Evolutionary conservation across 768 basidiomycete species (phyloP), one percentile per base, ranked within the genome.

Genomic region (Tulasnella sp.): DNA sequence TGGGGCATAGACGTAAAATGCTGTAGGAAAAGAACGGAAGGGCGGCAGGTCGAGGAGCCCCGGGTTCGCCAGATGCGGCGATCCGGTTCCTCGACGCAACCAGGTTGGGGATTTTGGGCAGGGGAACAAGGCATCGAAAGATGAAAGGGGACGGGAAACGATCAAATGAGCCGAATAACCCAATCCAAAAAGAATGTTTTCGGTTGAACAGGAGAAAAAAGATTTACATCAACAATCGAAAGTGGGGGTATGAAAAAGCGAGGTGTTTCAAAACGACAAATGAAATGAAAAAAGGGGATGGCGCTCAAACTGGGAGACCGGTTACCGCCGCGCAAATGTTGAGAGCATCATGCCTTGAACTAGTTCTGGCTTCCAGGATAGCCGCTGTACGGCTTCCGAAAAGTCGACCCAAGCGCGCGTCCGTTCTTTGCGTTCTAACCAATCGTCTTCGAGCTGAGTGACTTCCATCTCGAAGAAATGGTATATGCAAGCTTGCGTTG

Each of bases 391-490:
- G 21, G 94, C 94, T 86, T 95, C 94, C 71, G 91, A 90, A 83
- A 92, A 94, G 85, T 95, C 94, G 82, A 96, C 94, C 94, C 93
- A 95, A 86, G 95, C 94, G 82, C 94, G 87, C 84, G 87, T 88
- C 81, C 94, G 91, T 87, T 96, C 94, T 82, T 90, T 88, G 83
- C 89, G 87, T 85, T 96, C 94, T 79, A 93, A 86, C 94, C 94
- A 96, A 81, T 93, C 91, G 81, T 89, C 87, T 82, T 95, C 94
- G 79, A 96, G 89, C 56, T 86, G 87, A 21, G 89, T 87, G 24
- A 95, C 94, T 85, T 96, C 94, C 83, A 96, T 89, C 85, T 96
- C 94, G 86, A 93, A 96, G 82, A 96, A 95, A 86, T 96, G 94
- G 86, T 95, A 96, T 52, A 91, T 96, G 77, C 92, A 89, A 75